Evolutionary conservation across 768 basidiomycete species (phyloP).

Genomic region (Boletus huronensis): DNA sequence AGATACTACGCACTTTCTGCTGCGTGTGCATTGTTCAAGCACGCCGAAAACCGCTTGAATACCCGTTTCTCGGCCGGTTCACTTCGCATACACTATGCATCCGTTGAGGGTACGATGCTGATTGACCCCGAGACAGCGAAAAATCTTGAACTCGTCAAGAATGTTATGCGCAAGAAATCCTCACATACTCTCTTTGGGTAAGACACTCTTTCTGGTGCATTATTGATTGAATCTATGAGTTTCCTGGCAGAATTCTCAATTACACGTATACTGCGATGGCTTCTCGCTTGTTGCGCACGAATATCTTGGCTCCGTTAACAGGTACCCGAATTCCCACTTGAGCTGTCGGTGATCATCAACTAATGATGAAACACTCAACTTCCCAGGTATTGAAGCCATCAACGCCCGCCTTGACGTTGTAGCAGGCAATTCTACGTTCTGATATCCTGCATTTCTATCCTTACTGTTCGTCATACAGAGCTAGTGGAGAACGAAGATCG

Average conservation of each 20-base stretch:
- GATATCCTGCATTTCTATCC: background rate
- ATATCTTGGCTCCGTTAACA: constrained; percentile 78
- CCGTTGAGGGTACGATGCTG: constrained; percentile 91
- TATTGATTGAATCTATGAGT: background rate
- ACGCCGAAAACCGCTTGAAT: constrained; percentile 67
- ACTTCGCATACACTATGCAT: constrained; percentile 68
- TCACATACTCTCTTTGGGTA: constrained; percentile 80
- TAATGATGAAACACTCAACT: background rate
- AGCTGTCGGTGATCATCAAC: background rate
- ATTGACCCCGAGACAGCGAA: constrained; percentile 86
- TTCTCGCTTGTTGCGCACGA: constrained; percentile 70
- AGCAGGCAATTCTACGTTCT: constrained; percentile 48
- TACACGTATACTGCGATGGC: constrained; percentile 92
- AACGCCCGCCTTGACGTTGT: constrained; percentile 85
- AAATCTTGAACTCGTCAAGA: constrained; percentile 87
- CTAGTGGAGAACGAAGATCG: constrained; percentile 72
- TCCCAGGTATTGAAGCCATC: constrained; percentile 45
- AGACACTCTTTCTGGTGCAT: background rate
- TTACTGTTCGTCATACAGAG: constrained; percentile 44
- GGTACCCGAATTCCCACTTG: constrained; percentile 36
- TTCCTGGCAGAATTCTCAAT: constrained; percentile 69
- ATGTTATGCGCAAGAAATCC: constrained; percentile 63
- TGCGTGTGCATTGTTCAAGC: constrained; percentile 81
- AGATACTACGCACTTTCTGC: constrained; percentile 92
- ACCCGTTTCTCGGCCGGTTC: constrained; percentile 67